Base-by-base conservation (phyloP, 257 asterid genomes). In the Galeopsis tetrahit region DNA sequence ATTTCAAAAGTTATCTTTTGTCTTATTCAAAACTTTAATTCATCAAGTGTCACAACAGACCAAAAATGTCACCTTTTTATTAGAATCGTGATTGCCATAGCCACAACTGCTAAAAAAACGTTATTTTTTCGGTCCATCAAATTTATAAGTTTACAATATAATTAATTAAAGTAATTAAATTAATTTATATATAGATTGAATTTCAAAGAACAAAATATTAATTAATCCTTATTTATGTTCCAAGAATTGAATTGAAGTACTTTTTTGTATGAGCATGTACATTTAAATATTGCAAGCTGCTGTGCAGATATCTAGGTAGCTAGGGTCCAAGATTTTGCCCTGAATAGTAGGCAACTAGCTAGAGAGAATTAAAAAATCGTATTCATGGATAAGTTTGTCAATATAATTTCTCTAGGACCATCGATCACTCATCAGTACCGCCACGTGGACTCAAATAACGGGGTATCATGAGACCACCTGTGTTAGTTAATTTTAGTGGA, bases 281-380 rank as follows among this genome's bases (percentile, higher is more conserved):
- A 11, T 38, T 66, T 31, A 38, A 28, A 35, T 67, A n/a, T 11
- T 2, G 7, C 10, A 56, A 28, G 36, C n/a, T n/a, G 56, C 10
- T n/a, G 68, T 9, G 15, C 7, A 61, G 35, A 51, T 1, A 59
- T 63, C 40, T 6, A 59, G 7, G 42, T 8, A 4, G 43, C 6
- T 5, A 42, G 10, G 11, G 5, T 42, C 11, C 11, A 9, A 42
- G 48, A 51, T 55, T 58, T 10, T 66, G 63, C 74, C 79, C 64
- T 58, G 42, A 35, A 21, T 17, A 11, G 38, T 4, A 68, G 79
- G 74, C 4, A 67, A 68, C 42, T 59, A 42, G 61, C 28, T 21
- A 21, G 28, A 21, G 11, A 38, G 5, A 38, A 38, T 38, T 28
- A 53, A 39, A 28, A 39, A 35, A 38, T 38, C 63, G 9, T 52